phyloP scores from a whole-genome alignment of 495 filamentous ascomycete genomes.

The Cercophora samala region DNA sequence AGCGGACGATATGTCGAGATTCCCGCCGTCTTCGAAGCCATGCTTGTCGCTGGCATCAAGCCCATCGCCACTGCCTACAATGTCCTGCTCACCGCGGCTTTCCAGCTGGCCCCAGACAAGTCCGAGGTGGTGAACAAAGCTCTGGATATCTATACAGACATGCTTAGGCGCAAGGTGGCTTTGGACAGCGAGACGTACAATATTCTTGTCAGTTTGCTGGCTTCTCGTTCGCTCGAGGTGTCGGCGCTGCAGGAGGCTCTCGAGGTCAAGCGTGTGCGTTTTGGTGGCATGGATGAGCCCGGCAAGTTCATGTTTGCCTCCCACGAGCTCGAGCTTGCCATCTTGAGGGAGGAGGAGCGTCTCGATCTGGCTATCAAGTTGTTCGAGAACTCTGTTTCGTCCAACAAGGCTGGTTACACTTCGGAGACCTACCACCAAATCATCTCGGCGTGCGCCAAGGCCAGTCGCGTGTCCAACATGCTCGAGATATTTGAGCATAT shows the following conservation, averaged over 20 bases:
- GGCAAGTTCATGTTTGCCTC: conserved; percentile 90
- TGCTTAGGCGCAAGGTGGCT: conserved; percentile 79
- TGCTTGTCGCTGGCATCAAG: conserved; percentile 72
- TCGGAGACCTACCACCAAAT: conserved; percentile 74
- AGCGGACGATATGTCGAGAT: conserved; percentile 75
- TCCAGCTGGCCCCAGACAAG: conserved; percentile 66
- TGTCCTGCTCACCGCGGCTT: conserved; percentile 76
- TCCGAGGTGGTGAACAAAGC: conserved; percentile 83
- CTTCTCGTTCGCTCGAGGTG: conserved; percentile 71
- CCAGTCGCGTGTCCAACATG: conserved; percentile 80
- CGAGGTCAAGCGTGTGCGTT: conserved; percentile 72
- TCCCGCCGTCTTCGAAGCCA: conserved; percentile 79
- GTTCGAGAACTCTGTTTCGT: conserved; percentile 67
- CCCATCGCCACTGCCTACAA: conserved; percentile 87
- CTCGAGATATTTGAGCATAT: conserved; percentile 83
- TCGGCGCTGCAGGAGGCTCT: conserved; percentile 63
- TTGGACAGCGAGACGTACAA: conserved; percentile 84
- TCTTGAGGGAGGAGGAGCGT: conserved; percentile 81
- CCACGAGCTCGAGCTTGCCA: conserved; percentile 74
- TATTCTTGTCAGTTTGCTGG: conserved; percentile 76
- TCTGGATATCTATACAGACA: conserved; percentile 91
- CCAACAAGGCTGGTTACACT: conserved; percentile 56
- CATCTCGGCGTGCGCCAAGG: conserved; percentile 78
- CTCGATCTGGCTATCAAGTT: conserved; percentile 77
- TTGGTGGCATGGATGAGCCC: conserved; percentile 79